Percentiles rank a stretch among this genome's conserved stretches.
Conservation (phyloP, 768 basidiomycete genomes). For the Russula compacta region DNA sequence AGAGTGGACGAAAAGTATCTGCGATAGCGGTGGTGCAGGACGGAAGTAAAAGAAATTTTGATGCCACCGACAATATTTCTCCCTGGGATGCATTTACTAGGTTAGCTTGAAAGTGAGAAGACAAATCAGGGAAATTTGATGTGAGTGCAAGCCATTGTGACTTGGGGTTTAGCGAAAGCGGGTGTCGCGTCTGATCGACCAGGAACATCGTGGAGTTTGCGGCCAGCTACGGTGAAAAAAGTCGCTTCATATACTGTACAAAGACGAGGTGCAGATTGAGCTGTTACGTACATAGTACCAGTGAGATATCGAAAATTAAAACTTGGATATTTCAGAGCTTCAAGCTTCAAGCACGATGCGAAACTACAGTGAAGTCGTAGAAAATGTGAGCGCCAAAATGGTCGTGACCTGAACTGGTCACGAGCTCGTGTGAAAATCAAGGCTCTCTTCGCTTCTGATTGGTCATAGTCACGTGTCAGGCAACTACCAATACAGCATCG, state of each 20-base stretch:
- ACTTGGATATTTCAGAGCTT: background rate
- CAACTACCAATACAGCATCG: too few relatives aligned
- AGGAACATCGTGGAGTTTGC: background rate
- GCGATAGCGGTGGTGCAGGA: constrained; percentile 57
- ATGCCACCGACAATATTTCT: constrained; percentile 33
- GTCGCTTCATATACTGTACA: background rate
- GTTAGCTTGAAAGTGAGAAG: background rate
- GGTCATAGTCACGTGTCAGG: too few relatives aligned
- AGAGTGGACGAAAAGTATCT: constrained; percentile 61
- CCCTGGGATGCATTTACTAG: background rate
- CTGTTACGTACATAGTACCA: background rate
- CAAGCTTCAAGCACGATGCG: background rate
- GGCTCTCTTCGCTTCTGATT: too few relatives aligned
- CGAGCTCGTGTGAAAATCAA: background rate
- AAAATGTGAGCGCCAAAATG: background rate
- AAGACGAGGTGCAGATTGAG: too few relatives aligned
- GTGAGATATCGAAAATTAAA: background rate
- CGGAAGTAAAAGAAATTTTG: constrained; percentile 50
- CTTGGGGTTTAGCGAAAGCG: constrained; percentile 6
- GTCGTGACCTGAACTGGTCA: too few relatives aligned
- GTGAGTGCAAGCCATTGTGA: constrained; percentile 8
- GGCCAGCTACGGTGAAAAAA: background rate
- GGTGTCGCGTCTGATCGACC: constrained; percentile 2
- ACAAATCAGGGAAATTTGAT: background rate
- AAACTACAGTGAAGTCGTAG: background rate